These are phyloP conservation scores for Carex littledalei DNA, from an alignment of 176 grass and related monocot species.

Conservation along the genomic window DNA sequence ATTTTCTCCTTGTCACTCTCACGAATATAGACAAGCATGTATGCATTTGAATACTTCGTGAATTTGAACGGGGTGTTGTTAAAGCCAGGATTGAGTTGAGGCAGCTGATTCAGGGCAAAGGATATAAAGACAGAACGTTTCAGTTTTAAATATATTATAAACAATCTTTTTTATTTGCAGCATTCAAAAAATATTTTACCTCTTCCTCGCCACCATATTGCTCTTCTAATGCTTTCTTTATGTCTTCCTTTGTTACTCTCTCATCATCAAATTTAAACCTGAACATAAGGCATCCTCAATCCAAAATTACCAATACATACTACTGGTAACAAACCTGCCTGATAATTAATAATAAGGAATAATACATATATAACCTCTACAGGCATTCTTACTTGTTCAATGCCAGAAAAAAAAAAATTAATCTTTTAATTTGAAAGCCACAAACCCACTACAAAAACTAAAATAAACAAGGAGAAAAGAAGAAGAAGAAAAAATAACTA, in stretches of 20 bases:
- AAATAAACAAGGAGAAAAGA: not conserved
- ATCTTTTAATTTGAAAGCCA: not conserved
- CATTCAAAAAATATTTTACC: conserved; percentile 30
- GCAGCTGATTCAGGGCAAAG: conserved; percentile 42
- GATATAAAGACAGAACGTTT: conserved; percentile 17
- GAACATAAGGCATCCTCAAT: conserved; percentile 8
- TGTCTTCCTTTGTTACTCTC: conserved; percentile 92
- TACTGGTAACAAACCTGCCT: not conserved
- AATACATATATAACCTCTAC: not conserved
- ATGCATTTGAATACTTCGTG: conserved; percentile 90
- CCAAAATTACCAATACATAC: not conserved
- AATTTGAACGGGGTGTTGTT: conserved; percentile 90
- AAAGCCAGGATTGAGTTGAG: conserved; percentile 82
- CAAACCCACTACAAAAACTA: not conserved
- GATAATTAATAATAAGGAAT: not conserved
- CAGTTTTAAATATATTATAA: conserved; percentile 6
- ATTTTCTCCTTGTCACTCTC: conserved; percentile 94
- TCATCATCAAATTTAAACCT: conserved; percentile 99
- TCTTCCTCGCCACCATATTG: conserved; percentile 97
- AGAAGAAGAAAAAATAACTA: not conserved
- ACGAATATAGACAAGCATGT: conserved; percentile 99
- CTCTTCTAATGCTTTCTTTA: conserved; percentile 84
- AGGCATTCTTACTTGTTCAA: not conserved
- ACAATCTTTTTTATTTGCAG: conserved; percentile 12
- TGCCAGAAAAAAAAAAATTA: not conserved